Evolutionary conservation across 2,329 filamentous ascomycete genomes (phyloP), one percentile per base, ranked within the genome.

Genomic region (Trichophyton rubrum): DNA sequence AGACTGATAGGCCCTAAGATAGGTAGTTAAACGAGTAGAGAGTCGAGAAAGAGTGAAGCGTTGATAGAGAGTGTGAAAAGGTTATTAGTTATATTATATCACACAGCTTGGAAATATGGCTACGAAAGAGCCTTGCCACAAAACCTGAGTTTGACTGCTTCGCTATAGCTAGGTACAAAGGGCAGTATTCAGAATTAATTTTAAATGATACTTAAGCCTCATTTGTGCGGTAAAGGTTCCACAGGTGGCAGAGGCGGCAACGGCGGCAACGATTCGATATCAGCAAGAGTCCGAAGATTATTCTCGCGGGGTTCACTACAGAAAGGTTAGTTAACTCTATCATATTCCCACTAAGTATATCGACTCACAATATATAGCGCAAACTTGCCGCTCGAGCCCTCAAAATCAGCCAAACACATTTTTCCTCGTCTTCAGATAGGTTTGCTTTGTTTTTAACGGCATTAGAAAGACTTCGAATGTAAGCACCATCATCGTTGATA

Each of bases 351-450:
- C 8, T n/a, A 11, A 41, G 13, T 1, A 3, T 41, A 13, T 41
- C n/a, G 38, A 58, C 56, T 43, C 35, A 58, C 56, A 58, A 58
- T 58, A 43, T 41, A 43, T 58, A 59, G 22, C 57, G 57, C 27
- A 59, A 20, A 20, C 24, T 59, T 20, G 57, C 57, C 22, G 57
- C 17, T 47, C 58, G 58, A 33, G 58, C 58, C 58, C 24, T 45
- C 49, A 58, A 41, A 49, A 67, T 56, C 60, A 67, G 59, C 56
- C 60, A 58, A 30, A 64, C 61, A 13, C 62, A 61, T 13, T 61
- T 38, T 57, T 65, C 63, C 61, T 69, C 66, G n/a, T 63, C 64
- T 27, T 66, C 66, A 20, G 65, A 64, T 60, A 67, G 51, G 33
- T 60, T 53, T 56, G 66, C 33, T 55, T 61, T 41, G 24, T 62